These are phyloP conservation scores for Graphilbum fragrans DNA, from an alignment of 2,329 filamentous ascomycete species.

Conservation along the genomic window DNA sequence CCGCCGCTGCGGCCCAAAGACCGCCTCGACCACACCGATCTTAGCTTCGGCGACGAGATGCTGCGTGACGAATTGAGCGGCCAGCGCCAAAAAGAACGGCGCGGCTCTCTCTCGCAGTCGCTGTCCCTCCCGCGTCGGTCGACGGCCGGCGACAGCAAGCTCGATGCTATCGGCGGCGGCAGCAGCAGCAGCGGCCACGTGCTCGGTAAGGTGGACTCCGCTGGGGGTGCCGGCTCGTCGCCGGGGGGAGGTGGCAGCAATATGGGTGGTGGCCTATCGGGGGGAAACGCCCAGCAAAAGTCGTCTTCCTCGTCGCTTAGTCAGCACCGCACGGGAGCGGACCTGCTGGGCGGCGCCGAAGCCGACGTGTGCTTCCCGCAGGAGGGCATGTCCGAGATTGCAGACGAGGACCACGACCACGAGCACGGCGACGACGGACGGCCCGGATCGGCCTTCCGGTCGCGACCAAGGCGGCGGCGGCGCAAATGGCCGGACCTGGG, in stretches of 20 bases:
- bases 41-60: slow-evolving; percentile 59
- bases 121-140: neutral
- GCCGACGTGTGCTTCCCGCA: slow-evolving; percentile 90
- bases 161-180: no score
- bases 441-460: slow-evolving; percentile 12
- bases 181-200: neutral
- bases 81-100: neutral
- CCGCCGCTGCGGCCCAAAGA: slow-evolving; percentile 38
- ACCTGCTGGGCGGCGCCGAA: slow-evolving; percentile 35
- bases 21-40: slow-evolving; percentile 40
- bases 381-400: slow-evolving; percentile 66
- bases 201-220: no score
- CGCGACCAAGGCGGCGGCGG: slow-evolving; percentile 40
- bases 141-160: neutral
- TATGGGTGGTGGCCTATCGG: no score
- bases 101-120: neutral
- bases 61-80: slow-evolving; percentile 49
- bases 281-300: neutral
- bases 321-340: neutral
- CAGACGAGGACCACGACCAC: slow-evolving; percentile 55
- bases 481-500: slow-evolving; percentile 77
- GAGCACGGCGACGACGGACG: neutral
- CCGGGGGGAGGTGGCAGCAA: no score
- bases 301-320: neutral
- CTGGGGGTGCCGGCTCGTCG: no score